These are phyloP conservation scores for Acanthamoeba castellanii DNA, from an alignment of 208 protist species.

Conservation along the genomic window DNA sequence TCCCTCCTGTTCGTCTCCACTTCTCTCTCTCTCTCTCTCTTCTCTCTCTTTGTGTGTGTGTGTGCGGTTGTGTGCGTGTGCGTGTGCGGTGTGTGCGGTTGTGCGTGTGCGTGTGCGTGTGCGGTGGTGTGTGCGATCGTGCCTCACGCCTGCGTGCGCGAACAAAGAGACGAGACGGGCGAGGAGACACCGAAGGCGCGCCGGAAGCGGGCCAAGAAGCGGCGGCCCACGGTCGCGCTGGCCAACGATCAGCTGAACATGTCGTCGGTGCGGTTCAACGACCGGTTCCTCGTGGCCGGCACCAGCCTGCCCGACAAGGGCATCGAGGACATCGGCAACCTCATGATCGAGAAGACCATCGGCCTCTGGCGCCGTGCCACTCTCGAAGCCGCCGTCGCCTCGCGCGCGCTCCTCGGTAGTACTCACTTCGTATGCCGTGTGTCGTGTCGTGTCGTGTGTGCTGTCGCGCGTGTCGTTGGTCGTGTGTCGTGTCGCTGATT, in stretches of 20 bases:
- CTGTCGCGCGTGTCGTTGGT: background rate
- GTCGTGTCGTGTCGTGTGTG: background rate
- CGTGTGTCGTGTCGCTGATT: too few relatives aligned
- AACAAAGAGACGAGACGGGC: background rate
- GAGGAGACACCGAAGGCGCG: background rate
- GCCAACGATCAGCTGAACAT: slow-evolving; percentile 52
- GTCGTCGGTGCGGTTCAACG: slow-evolving; percentile 43
- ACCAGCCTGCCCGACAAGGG: slow-evolving; percentile 17
- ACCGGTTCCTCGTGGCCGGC: slow-evolving; percentile 52
- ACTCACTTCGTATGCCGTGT: background rate
- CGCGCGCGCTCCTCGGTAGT: background rate
- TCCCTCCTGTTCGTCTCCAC: background rate
- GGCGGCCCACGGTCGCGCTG: background rate
- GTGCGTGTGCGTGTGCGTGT: background rate
- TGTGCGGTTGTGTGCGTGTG: too few relatives aligned
- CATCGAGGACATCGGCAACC: slow-evolving; percentile 30
- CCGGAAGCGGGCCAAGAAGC: slow-evolving; percentile 11
- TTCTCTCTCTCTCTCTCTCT: background rate
- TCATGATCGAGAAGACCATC: slow-evolving; percentile 65
- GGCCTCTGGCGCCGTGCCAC: slow-evolving; percentile 15
- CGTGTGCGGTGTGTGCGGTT: too few relatives aligned
- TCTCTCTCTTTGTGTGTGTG: background rate
- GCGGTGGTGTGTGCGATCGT: too few relatives aligned
- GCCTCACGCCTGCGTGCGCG: background rate
- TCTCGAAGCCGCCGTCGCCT: slow-evolving; percentile 8